Base-by-base conservation (phyloP, 345 rosid species). In the Brassica incana region DNA sequence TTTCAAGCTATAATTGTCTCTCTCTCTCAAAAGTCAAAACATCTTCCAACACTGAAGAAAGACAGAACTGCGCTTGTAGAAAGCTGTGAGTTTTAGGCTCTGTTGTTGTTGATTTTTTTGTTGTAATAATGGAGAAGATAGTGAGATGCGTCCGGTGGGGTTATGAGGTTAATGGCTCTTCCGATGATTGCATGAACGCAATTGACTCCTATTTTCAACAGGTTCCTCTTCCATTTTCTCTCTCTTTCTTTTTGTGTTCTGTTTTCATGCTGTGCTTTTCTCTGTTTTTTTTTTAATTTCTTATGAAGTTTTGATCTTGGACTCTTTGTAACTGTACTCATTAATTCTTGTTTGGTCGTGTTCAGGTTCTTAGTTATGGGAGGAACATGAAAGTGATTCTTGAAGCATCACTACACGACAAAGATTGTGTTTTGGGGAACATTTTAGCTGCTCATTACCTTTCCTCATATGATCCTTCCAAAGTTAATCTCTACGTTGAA, bases 381-480 rank as follows among this genome's bases (percentile, higher is more conserved):
- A 89, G 88, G 82, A 72, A 82, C 69, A 80, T 87, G 85, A 83
- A 73, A 69, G 90, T 90, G 85, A 89, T 90, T 61, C 78, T 92
- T 25, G 86, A 90, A 58, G 97, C 99, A 2, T 82, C 88, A 43
- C n/a, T 62, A 18, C 81, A 71, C 70, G 97, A 92, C 75, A 85
- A 85, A 68, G 86, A 85, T 32, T 94, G 97, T 71, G 97, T 90
- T 30, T 81, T 92, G 78, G 97, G 87, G 62, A 91, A 92, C 71
- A 79, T 90, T 74, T 83, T 94, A 87, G 97, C 95, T 73, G 97
- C 97, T 78, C 88, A 90, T 66, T 91, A 73, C 77, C 86, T 91
- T 60, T 84, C 54, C 56, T 86, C 88, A 65, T 36, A 80, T 23
- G 83, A 87, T 63, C 87, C 87, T 78, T 79, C 87, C 66, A 82